Percentiles rank a stretch among this genome's conserved stretches.
These are phyloP conservation scores for Rhynchosporium graminicola DNA, from an alignment of 2,329 filamentous ascomycete species.

Conservation along the genomic window DNA sequence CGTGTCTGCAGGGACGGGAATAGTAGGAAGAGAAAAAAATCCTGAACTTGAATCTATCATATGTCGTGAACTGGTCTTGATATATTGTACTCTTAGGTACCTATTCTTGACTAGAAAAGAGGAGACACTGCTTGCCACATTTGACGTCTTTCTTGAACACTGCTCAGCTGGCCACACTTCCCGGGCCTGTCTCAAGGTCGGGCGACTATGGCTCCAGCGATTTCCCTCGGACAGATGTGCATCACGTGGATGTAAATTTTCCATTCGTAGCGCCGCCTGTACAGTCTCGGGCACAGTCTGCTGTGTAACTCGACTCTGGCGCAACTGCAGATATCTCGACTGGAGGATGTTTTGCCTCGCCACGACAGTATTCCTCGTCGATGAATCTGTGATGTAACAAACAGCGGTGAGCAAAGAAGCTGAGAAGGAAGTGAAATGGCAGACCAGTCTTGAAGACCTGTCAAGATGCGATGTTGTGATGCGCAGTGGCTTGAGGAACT, in stretches of 20 bases:
- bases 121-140: not conserved
- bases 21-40: not conserved
- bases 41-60: not conserved
- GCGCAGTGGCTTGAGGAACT: slow-evolving; percentile 13
- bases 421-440: slow-evolving; percentile 1
- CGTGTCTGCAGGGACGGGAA: not conserved
- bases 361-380: slow-evolving; percentile 26
- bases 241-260: slow-evolving; percentile 10
- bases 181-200: not conserved
- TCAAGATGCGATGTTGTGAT: slow-evolving; percentile 3
- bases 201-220: not conserved
- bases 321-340: slow-evolving; percentile 16
- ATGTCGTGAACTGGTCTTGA: slow-evolving; percentile 7
- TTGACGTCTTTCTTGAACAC: not conserved
- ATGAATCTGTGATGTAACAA: slow-evolving; percentile 28
- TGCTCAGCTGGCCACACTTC: slow-evolving; percentile 4
- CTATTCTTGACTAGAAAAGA: not conserved
- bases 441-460: not conserved
- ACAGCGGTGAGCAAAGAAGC: slow-evolving; percentile 33
- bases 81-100: not conserved
- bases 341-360: slow-evolving; percentile 18
- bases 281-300: slow-evolving; percentile 10
- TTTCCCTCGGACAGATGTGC: not conserved
- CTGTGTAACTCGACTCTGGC: slow-evolving; percentile 29
- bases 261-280: not conserved